phyloP scores from a whole-genome alignment of 2,329 filamentous ascomycete species.

The Lasiodiplodia gonubiensis region DNA sequence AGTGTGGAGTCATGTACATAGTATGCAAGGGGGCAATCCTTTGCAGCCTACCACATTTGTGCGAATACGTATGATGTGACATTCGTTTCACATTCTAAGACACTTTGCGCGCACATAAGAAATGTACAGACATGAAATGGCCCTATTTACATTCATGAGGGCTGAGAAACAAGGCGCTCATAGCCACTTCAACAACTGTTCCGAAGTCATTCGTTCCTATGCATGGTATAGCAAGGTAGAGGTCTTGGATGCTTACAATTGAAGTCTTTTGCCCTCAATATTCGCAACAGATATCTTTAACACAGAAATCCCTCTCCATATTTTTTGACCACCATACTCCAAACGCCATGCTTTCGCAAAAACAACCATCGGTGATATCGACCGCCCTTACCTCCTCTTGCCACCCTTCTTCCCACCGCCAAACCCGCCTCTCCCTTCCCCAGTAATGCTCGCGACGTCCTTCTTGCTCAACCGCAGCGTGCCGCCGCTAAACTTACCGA shows the following conservation, averaged over 20 bases:
- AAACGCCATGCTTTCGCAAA: not conserved
- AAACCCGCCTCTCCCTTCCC: conserved; percentile 20
- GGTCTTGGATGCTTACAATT: not conserved
- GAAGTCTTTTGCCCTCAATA: not conserved
- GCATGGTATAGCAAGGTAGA: not conserved
- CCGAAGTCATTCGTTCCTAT: not conserved
- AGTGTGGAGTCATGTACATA: no score
- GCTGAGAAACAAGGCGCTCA: not conserved
- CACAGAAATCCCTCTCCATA: not conserved
- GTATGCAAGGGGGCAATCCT: no score
- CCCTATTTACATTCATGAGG: not conserved
- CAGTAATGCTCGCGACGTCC: conserved; percentile 71
- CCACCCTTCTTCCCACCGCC: conserved; percentile 13
- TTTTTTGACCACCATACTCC: not conserved
- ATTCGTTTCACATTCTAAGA: not conserved
- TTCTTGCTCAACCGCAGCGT: conserved; percentile 78
- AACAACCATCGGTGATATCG: not conserved
- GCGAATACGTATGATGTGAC: not conserved
- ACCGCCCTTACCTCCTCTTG: conserved; percentile 13
- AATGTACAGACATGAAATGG: not conserved
- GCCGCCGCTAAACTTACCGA: conserved; percentile 81
- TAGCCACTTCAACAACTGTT: not conserved
- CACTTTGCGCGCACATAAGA: not conserved
- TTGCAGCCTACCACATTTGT: no score
- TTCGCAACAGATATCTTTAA: not conserved